Evolutionary conservation across 23 red algal species (phyloP), one percentile per base, ranked within the genome.

Genomic region (Gracilaria gracilis): DNA sequence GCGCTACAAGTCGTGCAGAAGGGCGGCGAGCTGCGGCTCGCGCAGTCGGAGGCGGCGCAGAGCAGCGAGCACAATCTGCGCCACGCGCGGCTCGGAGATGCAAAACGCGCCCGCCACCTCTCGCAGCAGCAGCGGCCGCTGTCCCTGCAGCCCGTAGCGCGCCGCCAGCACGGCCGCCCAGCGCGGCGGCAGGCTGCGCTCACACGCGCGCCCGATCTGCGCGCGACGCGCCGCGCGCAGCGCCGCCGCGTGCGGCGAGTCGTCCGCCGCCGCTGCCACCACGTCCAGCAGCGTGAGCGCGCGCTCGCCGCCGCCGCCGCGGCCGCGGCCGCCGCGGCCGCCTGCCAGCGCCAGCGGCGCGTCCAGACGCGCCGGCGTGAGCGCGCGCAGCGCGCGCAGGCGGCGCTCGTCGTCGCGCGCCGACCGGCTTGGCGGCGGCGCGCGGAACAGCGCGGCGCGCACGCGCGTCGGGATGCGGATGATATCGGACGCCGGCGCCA

Each of bases 101-200:
- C 46, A 33, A 35, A 91, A 34, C 73, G 11, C 44, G 4, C 37
- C 9, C 17, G 83, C 91, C 6, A 94, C 42, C 25, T 91, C 57
- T 58, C 84, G 70, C 49, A 75, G 46, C 11, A 39, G 37, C 32
- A 34, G 17, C 29, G 85, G 86, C 28, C 17, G 25, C 29, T 81
- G 84, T 16, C 79, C 93, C 7, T 54, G 83, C 66, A 98, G 67
- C n/a, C 97, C 97, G 66, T 88, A 98, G 27, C 97, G 55, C 79
- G 88, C 28, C 17, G 33, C 57, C 20, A 98, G 40, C 21, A 96
- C 61, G 37, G 57, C 58, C 14, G 83, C 69, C 53, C 93, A 88
- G 2, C 86, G 75, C 38, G 29, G 33, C 69, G 81, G 59, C 49
- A 98, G 80, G 59, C 51, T 70, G 32, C 50, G 32, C 16, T 19